Base-by-base conservation (phyloP, 345 rosid species). In the Nasturtium officinale region DNA sequence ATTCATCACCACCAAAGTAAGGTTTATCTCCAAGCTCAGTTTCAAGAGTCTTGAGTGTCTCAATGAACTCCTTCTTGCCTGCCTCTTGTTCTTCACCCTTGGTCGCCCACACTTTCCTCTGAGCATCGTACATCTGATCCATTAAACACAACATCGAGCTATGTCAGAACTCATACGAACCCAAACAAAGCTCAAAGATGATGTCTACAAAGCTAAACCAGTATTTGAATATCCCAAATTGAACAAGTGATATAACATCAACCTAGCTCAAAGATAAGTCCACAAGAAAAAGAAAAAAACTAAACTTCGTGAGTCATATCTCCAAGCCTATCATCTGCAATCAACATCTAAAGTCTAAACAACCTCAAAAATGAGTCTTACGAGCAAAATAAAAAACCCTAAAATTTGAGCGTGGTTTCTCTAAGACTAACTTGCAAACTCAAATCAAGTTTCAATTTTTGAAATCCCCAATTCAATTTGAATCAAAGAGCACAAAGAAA, bases 1-100 rank as follows among this genome's bases (percentile, higher is more conserved):
- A 75, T 0, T 42, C 48, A 20, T 75, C 63, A 0, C 78, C 78
- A 38, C 47, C 68, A 21, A 75, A 75, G 73, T 57, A 75, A 29
- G 78, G 67, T 0, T 67, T 75, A 35, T 75, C 78, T 30, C 78
- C 78, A 5, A 75, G 78, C 63, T 75, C 68, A 30, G 74, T 5
- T 43, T 75, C 74, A 67, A 75, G 78, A 21, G 57, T 60, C 78
- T 75, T 67, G 48, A 75, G 69, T 13, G 61, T 1, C 59, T 69
- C 79, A 10, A 76, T 69, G 2, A 61, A 33, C 18, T 69, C 75
- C 59, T 76, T 76, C 70, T 69, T 76, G 2, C 52, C 79, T 17
- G 65, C 5, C 15, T 61, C 75, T 13, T 61, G 79, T 7, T 76
- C 75, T 9, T 69, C 79, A n/a, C 74, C 79, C 5, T 54, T 76